Evolutionary conservation across 2,329 filamentous ascomycete genomes (phyloP).

Genomic region (Colletotrichum sp.): DNA sequence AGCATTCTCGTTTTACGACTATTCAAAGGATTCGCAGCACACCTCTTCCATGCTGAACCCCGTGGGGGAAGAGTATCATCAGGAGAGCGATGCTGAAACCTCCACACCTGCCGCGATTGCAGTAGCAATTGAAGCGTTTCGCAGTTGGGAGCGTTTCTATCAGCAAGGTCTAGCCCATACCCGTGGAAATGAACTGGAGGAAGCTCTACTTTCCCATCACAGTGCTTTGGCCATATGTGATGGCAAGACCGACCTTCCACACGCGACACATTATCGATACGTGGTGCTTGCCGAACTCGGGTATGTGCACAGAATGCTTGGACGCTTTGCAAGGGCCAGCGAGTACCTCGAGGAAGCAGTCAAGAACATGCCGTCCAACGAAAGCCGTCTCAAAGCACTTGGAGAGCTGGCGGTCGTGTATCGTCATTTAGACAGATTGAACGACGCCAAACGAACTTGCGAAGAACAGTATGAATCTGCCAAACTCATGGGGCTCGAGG

Average conservation of each 20-base stretch:
- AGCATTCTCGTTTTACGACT: background rate
- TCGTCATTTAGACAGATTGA: constrained; percentile 31
- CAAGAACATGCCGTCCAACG: background rate
- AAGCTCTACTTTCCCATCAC: background rate
- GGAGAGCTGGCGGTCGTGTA: constrained; percentile 38
- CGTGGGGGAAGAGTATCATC: no score
- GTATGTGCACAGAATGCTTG: background rate
- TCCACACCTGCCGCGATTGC: background rate
- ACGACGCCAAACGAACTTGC: constrained; percentile 30
- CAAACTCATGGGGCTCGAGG: constrained; percentile 24
- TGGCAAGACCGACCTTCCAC: background rate
- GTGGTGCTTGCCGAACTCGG: background rate
- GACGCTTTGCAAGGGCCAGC: background rate
- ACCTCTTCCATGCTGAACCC: background rate
- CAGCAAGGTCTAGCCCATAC: background rate
- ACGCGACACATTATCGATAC: background rate
- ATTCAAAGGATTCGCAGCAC: background rate
- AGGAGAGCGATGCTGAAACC: background rate
- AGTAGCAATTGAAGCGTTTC: background rate
- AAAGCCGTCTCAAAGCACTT: background rate
- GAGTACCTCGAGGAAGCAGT: background rate
- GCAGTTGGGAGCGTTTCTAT: background rate
- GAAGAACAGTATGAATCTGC: constrained; percentile 32
- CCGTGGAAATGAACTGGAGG: background rate
- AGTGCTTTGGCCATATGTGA: background rate